Evolutionary conservation across 192 early-diverging fungal species (phyloP).

Genomic region (Coemansia sp.): DNA sequence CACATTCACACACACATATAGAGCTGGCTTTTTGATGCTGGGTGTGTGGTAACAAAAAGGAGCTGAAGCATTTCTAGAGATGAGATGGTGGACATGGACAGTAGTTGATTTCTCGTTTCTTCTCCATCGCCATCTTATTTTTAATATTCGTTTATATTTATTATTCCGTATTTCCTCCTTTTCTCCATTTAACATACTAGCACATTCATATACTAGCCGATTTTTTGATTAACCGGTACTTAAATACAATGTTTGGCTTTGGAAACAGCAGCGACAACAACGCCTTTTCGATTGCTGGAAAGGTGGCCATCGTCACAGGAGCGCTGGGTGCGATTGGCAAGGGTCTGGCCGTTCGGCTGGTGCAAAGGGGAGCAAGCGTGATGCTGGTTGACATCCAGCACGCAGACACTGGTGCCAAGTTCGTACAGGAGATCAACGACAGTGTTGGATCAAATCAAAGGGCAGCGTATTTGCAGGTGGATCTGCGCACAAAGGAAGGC

Average conservation of each 20-base stretch:
- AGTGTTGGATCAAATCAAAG: background rate
- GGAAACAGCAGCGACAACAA: conserved; percentile 5
- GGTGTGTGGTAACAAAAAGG: no score
- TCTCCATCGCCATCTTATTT: no score
- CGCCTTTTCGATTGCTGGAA: conserved; percentile 12
- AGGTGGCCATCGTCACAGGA: conserved; percentile 41
- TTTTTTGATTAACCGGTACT: background rate
- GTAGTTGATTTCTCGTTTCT: no score
- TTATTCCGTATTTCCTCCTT: no score
- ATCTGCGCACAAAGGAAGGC: conserved; percentile 15
- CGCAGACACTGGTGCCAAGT: background rate
- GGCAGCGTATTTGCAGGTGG: conserved; percentile 20
- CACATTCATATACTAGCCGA: background rate
- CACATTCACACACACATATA: no score
- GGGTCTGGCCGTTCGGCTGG: conserved; percentile 15
- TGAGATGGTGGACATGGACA: no score
- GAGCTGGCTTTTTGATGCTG: no score
- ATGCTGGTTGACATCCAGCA: conserved; percentile 31
- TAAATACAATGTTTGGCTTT: background rate
- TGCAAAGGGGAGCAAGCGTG: conserved; percentile 18
- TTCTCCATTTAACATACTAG: no score
- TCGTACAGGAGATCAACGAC: conserved; percentile 22
- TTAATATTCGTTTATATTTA: no score
- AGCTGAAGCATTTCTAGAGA: no score
- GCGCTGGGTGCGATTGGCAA: conserved; percentile 41